These are phyloP conservation scores for Thozetella sp. DNA, from an alignment of 495 filamentous ascomycete genomes.

Conservation along the genomic window DNA sequence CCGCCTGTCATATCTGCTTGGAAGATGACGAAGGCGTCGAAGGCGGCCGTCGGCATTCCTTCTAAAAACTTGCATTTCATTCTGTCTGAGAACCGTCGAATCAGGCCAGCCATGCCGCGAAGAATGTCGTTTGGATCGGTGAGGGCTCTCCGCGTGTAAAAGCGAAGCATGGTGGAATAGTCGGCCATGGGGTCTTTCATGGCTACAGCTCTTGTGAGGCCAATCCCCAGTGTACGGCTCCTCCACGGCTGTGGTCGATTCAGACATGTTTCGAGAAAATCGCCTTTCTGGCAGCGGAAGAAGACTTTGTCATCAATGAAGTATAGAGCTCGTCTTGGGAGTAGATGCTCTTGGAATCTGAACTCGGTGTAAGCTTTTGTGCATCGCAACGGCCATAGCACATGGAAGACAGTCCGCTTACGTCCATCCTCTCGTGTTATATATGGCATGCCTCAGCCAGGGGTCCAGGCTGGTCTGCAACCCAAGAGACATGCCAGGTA, in stretches of 20 bases:
- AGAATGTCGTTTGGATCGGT: constrained; percentile 10
- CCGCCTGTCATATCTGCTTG: background rate
- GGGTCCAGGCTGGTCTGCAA: background rate
- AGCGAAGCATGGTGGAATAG: background rate
- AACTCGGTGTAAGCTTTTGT: background rate
- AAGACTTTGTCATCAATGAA: constrained; percentile 11
- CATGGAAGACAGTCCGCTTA: background rate
- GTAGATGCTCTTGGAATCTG: constrained; percentile 18
- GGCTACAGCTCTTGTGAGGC: too few species aligned
- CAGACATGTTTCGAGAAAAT: background rate
- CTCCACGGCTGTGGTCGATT: background rate
- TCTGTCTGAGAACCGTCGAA: constrained; percentile 6
- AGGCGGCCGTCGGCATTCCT: constrained; percentile 10
- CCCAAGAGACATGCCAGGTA: background rate
- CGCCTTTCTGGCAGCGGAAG: constrained; percentile 8
- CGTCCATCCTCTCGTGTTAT: constrained; percentile 11
- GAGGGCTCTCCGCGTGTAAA: constrained; percentile 10
- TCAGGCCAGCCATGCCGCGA: constrained; percentile 11
- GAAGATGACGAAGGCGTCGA: constrained; percentile 12
- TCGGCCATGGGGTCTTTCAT: constrained; percentile 4
- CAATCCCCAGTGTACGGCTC: too few species aligned
- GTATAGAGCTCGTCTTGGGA: constrained; percentile 11
- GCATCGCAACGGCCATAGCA: background rate
- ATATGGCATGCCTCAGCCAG: background rate
- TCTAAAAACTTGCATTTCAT: constrained; percentile 10